These are phyloP conservation scores for Calonectria ilicicola DNA, from an alignment of 2,329 filamentous ascomycete genomes.

Conservation along the genomic window DNA sequence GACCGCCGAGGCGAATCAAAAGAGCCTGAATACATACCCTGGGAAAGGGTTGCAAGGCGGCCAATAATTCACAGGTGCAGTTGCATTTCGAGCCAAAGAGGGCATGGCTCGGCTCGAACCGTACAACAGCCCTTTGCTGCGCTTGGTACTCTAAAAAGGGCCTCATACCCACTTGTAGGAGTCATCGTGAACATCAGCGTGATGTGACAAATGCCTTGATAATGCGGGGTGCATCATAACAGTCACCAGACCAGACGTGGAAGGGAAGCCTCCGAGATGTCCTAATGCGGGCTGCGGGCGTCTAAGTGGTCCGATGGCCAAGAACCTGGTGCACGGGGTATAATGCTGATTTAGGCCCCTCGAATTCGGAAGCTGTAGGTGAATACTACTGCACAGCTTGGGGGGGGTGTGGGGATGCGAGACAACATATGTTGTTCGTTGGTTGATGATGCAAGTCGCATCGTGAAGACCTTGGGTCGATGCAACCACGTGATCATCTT, in stretches of 20 bases:
- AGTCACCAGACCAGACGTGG: conserved; percentile 36
- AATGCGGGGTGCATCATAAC: conserved; percentile 33
- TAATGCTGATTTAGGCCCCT: conserved; percentile 1
- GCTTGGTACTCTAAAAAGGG: conserved; percentile 28
- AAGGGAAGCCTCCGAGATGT: conserved; percentile 38
- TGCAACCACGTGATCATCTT: neutral
- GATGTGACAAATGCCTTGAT: conserved; percentile 22
- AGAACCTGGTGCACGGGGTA: neutral
- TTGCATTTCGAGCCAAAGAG: conserved; percentile 7
- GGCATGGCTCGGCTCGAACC: conserved; percentile 37
- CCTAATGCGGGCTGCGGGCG: conserved; percentile 33
- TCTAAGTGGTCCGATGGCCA: conserved; percentile 31
- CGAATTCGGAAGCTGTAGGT: neutral
- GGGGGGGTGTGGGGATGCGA: neutral
- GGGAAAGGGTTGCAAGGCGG: neutral
- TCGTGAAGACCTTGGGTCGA: neutral
- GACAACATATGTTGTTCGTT: neutral
- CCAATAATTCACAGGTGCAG: neutral
- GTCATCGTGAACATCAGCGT: conserved; percentile 2
- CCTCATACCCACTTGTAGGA: conserved; percentile 26
- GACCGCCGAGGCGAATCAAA: neutral
- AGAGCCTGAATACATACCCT: neutral
- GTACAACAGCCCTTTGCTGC: conserved; percentile 27
- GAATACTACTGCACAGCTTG: neutral
- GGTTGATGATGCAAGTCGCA: neutral